Evolutionary conservation across 2,329 filamentous ascomycete species (phyloP).

Genomic region (Paraphoma sp.): DNA sequence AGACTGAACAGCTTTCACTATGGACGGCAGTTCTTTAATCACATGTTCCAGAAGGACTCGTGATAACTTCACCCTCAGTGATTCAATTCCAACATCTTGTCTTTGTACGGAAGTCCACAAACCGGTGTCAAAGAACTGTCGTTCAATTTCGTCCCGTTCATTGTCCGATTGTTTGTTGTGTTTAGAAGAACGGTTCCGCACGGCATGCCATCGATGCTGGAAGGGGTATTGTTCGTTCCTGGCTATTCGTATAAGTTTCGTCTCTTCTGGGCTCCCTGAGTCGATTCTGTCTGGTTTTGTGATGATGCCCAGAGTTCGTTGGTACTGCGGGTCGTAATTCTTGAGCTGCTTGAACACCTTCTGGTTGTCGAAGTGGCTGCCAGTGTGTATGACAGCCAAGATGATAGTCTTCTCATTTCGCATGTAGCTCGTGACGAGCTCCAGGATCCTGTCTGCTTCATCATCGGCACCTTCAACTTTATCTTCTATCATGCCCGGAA

Average conservation of each 20-base stretch:
- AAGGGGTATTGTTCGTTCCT: slow-evolving; percentile 41
- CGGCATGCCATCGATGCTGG: slow-evolving; percentile 47
- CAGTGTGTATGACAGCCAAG: slow-evolving; percentile 51
- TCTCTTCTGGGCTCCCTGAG: slow-evolving; percentile 29
- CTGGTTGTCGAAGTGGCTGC: slow-evolving; percentile 42
- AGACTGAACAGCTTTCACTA: slow-evolving; percentile 22
- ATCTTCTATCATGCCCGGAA: slow-evolving; percentile 62
- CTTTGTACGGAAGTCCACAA: slow-evolving; percentile 22
- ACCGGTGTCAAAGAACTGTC: slow-evolving; percentile 28
- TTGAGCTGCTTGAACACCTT: slow-evolving; percentile 12
- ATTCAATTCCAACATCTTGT: slow-evolving; percentile 36
- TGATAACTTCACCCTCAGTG: slow-evolving; percentile 35
- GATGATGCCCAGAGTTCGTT: slow-evolving; percentile 53
- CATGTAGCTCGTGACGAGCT: slow-evolving; percentile 55
- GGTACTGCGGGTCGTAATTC: slow-evolving; percentile 40
- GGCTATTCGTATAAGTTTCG: slow-evolving; percentile 33
- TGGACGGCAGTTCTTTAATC: slow-evolving; percentile 30
- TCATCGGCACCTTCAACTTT: slow-evolving; percentile 50
- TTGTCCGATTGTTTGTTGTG: slow-evolving; percentile 18
- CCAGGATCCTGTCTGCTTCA: slow-evolving; percentile 55
- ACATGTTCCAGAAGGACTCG: slow-evolving; percentile 42
- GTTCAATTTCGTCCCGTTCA: slow-evolving; percentile 35
- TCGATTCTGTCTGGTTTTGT: slow-evolving; percentile 51
- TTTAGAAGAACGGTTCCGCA: slow-evolving; percentile 42
- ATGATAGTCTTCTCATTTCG: slow-evolving; percentile 53